phyloP scores from a whole-genome alignment of 176 grass and related monocot genomes.

The Carex scoparia region DNA sequence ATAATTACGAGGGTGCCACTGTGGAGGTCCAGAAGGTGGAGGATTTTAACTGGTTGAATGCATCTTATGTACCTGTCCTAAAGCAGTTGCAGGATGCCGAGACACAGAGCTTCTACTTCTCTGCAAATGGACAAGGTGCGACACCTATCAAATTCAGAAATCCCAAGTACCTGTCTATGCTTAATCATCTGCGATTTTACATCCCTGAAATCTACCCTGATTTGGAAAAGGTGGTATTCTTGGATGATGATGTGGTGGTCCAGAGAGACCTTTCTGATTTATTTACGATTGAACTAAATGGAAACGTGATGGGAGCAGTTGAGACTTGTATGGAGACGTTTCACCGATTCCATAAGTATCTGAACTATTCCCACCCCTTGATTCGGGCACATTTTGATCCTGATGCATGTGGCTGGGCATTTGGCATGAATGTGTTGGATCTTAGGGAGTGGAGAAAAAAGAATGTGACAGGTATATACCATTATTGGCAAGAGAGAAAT shows the following conservation, averaged over 20 bases:
- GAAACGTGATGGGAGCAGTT: conserved; percentile 96
- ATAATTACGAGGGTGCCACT: conserved; percentile 65
- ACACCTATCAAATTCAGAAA: conserved; percentile 98
- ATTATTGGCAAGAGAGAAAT: conserved; percentile 97
- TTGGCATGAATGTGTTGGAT: conserved; percentile 98
- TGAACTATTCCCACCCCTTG: conserved; percentile 91
- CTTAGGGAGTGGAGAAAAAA: conserved; percentile 81
- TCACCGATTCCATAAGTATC: conserved; percentile 98
- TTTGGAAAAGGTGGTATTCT: conserved; percentile 83
- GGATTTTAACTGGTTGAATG: conserved; percentile 92
- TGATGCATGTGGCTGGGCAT: conserved; percentile 98
- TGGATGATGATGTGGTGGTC: conserved; percentile 92
- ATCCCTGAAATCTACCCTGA: conserved; percentile 96
- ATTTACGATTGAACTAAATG: conserved; percentile 80
- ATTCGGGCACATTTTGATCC: conserved; percentile 97
- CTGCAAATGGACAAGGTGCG: conserved; percentile 52
- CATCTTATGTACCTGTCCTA: conserved; percentile 87
- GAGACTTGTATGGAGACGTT: conserved; percentile 99
- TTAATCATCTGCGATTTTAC: conserved; percentile 95
- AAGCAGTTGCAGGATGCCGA: conserved; percentile 90
- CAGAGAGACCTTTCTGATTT: conserved; percentile 76
- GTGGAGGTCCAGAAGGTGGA: conserved; percentile 90
- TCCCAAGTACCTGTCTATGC: conserved; percentile 96
- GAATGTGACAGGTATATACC: conserved; percentile 99
- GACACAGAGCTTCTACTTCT: conserved; percentile 96